Base-by-base conservation (phyloP, 495 filamentous ascomycete species). In the Cenococcum geophilum region DNA sequence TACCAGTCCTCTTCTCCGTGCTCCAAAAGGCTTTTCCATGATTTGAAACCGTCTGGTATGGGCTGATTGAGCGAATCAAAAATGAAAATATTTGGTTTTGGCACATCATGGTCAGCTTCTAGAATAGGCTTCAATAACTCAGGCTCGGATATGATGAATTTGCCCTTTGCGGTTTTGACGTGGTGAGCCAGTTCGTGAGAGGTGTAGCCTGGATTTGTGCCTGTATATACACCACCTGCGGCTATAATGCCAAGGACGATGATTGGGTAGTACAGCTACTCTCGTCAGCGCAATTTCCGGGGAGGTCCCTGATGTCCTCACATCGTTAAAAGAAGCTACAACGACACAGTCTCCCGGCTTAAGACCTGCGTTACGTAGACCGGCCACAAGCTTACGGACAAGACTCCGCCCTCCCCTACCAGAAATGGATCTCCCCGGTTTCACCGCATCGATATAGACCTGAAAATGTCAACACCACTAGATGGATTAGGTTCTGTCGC, bases 171-270 rank as follows among this genome's bases (percentile, higher is more conserved):
- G 69, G 88, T 82, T 47, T 81, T 76, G 45, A 91, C 75, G 70
- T 89, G 86, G 67, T 83, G 83, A 11, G 81, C 81, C 5, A 91
- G 71, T 69, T 89, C 88, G 5, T 83, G 71, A 0, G 78, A 70
- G 0, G 86, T 84, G 60, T 81, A 88, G 21, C 75, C 77, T 8
- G 88, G 88, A 63, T 89, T 89, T 2, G 86, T 85, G 23, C 86
- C 87, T 18, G 82, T 83, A 70, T 88, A 90, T 47, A 89, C 76
- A 8, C 86, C 86, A 1, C 88, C 87, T 0, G 87, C 85, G 74
- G 85, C 86, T 23, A 87, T 75, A 35, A 86, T 77, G 5, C 85
- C 88, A 63, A 89, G 76, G 66, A 57, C 62, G 8, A 64, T 1
- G 22, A 60, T 56, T 5, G 62, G 62, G n/a, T 64, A 64, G 51